phyloP scores from a whole-genome alignment of 2,329 filamentous ascomycete species.

The Magnaporthiopsis rhizophila region DNA sequence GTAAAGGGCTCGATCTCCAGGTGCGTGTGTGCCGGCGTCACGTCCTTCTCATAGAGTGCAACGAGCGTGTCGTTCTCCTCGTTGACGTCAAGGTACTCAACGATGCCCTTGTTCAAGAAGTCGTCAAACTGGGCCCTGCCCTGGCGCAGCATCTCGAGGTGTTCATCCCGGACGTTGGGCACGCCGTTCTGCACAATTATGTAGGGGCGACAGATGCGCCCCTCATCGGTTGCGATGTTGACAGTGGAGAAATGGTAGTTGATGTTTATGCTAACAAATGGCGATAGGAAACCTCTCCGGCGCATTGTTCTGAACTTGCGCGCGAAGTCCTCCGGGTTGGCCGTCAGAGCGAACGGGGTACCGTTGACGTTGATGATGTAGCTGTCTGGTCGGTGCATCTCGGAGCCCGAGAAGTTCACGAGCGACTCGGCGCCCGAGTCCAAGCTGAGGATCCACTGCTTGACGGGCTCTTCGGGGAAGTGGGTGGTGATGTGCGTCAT shows the following conservation, averaged over 20 bases:
- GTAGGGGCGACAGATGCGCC: constrained; percentile 88
- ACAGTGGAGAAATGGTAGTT: constrained; percentile 88
- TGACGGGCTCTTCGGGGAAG: constrained; percentile 85
- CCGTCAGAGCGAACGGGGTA: constrained; percentile 81
- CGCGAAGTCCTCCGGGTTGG: constrained; percentile 79
- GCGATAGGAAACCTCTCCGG: constrained; percentile 84
- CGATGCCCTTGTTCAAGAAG: constrained; percentile 79
- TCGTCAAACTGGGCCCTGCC: constrained; percentile 89
- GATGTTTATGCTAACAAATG: constrained; percentile 94
- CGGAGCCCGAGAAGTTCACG: constrained; percentile 62
- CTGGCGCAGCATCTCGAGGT: constrained; percentile 73
- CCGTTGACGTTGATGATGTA: constrained; percentile 95
- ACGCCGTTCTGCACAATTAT: constrained; percentile 89
- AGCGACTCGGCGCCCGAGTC: constrained; percentile 77
- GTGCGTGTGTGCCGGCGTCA: constrained; percentile 79
- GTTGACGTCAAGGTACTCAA: constrained; percentile 96
- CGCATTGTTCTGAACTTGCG: constrained; percentile 78
- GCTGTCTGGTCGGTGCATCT: constrained; percentile 75
- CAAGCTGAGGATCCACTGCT: constrained; percentile 75
- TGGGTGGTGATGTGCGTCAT: constrained; percentile 99
- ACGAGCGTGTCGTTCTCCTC: constrained; percentile 97
- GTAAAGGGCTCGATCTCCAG: constrained; percentile 98
- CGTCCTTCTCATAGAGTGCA: constrained; percentile 78
- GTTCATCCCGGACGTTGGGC: constrained; percentile 69
- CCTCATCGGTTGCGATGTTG: constrained; percentile 94